Conservation (phyloP, 208 protist genomes). For the Blastocrithidia nonstop region DNA sequence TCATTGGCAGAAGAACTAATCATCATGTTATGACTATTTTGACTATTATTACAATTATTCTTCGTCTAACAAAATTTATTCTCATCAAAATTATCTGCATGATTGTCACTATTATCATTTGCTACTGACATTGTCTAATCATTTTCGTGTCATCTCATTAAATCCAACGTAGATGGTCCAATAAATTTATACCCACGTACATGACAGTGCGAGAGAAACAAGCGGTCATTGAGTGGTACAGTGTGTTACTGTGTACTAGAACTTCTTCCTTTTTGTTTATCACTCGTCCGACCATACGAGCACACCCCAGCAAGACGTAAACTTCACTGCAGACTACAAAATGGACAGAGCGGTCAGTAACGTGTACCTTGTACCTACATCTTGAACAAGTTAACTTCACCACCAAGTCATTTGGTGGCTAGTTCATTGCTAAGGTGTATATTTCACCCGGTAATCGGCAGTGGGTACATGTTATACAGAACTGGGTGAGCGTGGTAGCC, state of each 20-base stretch:
- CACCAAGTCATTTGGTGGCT: conserved; percentile 32
- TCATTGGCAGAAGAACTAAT: too few relatives aligned
- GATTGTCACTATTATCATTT: too few relatives aligned
- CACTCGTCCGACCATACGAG: too few relatives aligned
- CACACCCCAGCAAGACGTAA: conserved; percentile 47
- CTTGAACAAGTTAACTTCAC: conserved; percentile 49
- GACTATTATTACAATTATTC: too few relatives aligned
- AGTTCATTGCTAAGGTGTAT: conserved; percentile 42
- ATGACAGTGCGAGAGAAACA: conserved; percentile 67
- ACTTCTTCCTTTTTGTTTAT: too few relatives aligned
- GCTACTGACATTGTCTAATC: too few relatives aligned
- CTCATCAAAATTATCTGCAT: too few relatives aligned
- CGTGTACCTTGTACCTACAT: conserved; percentile 49
- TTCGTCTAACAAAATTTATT: too few relatives aligned
- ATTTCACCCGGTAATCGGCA: conserved; percentile 50
- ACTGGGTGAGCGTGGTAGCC: conserved; percentile 57
- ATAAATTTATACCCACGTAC: conserved; percentile 65
- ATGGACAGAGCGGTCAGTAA: conserved; percentile 51
- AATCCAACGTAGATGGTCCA: conserved; percentile 59
- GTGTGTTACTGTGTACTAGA: conserved; percentile 17
- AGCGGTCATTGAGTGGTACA: conserved; percentile 68
- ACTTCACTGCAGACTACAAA: conserved; percentile 65
- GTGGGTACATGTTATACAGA: conserved; percentile 71
- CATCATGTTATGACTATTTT: too few relatives aligned
- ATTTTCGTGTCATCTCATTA: conserved; percentile 6